These are phyloP conservation scores for Phialophora verrucosa DNA, from an alignment of 2,329 filamentous ascomycete species.

Conservation along the genomic window DNA sequence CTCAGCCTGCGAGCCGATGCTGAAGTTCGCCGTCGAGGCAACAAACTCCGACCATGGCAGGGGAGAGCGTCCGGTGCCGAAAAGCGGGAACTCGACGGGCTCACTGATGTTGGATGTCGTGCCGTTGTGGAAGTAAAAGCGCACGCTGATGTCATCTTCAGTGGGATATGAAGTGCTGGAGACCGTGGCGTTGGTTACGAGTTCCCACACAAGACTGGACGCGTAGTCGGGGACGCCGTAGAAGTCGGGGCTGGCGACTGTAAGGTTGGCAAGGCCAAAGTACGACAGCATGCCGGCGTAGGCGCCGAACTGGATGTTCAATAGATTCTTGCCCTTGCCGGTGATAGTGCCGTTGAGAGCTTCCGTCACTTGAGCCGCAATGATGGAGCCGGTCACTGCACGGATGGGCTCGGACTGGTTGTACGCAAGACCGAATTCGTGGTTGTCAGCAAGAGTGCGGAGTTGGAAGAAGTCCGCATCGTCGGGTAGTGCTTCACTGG, in stretches of 20 bases:
- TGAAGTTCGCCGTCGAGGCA: conserved; percentile 66
- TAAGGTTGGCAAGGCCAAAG: conserved; percentile 64
- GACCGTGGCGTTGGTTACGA: conserved; percentile 57
- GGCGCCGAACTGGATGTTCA: conserved; percentile 64
- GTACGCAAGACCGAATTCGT: conserved; percentile 84
- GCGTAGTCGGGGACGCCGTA: conserved; percentile 83
- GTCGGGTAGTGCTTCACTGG: conserved; percentile 62
- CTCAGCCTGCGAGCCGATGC: conserved; percentile 65
- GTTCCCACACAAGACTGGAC: conserved; percentile 79
- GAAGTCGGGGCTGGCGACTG: conserved; percentile 65
- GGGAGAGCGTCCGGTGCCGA: conserved; percentile 60
- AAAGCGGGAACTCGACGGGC: conserved; percentile 63
- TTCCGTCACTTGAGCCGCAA: conserved; percentile 67
- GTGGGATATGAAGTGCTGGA: conserved; percentile 50
- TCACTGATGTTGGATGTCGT: conserved; percentile 54
- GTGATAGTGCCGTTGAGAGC: conserved; percentile 51
- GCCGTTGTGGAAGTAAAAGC: conserved; percentile 69
- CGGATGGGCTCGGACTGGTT: conserved; percentile 62
- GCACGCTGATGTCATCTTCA: conserved; percentile 57
- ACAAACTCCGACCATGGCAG: conserved; percentile 74
- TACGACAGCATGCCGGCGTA: conserved; percentile 67
- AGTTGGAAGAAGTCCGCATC: conserved; percentile 70
- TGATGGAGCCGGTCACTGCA: conserved; percentile 63
- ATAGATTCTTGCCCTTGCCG: conserved; percentile 47
- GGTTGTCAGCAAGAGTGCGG: conserved; percentile 73